These are phyloP conservation scores for Phytophthora sansomeana DNA, from an alignment of 352 stramenopile species.

Conservation along the genomic window DNA sequence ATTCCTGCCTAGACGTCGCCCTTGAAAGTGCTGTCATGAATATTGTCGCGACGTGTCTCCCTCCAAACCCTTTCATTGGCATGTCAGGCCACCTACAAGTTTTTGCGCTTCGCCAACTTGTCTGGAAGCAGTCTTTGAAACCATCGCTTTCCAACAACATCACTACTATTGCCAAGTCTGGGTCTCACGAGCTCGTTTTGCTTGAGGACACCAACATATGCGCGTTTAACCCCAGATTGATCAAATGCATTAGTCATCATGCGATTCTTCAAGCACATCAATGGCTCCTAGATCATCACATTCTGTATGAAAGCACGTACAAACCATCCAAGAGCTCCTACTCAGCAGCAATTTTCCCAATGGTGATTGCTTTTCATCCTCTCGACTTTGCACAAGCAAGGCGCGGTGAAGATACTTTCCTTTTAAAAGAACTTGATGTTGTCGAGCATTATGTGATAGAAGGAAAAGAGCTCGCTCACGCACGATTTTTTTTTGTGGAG, in stretches of 20 bases:
- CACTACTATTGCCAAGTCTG: background rate
- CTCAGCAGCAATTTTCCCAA: slow-evolving; percentile 34
- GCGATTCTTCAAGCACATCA: slow-evolving; percentile 20
- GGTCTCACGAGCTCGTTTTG: slow-evolving; percentile 11
- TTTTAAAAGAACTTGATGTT: slow-evolving; percentile 29
- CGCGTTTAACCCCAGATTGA: slow-evolving; percentile 31
- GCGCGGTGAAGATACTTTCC: background rate
- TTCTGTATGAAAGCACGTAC: slow-evolving; percentile 35
- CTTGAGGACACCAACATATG: slow-evolving; percentile 7
- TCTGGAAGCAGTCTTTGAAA: slow-evolving; percentile 30
- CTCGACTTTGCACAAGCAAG: slow-evolving; percentile 13
- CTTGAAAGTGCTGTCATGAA: slow-evolving; percentile 64
- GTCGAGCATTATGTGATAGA: slow-evolving; percentile 57
- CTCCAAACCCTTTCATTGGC: slow-evolving; percentile 59
- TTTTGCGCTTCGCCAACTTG: slow-evolving; percentile 47
- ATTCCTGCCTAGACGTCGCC: slow-evolving; percentile 54
- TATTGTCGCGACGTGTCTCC: slow-evolving; percentile 46
- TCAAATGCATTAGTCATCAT: slow-evolving; percentile 19
- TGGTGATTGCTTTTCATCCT: slow-evolving; percentile 39
- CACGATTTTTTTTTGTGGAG: slow-evolving; percentile 50
- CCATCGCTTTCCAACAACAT: background rate
- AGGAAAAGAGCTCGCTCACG: slow-evolving; percentile 40
- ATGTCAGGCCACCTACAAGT: slow-evolving; percentile 46
- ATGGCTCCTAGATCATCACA: slow-evolving; percentile 31
- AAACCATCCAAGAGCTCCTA: slow-evolving; percentile 56